Evolutionary conservation across 257 asterid genomes (phyloP), one percentile per base, ranked within the genome.

Genomic region (Petrea volubilis): DNA sequence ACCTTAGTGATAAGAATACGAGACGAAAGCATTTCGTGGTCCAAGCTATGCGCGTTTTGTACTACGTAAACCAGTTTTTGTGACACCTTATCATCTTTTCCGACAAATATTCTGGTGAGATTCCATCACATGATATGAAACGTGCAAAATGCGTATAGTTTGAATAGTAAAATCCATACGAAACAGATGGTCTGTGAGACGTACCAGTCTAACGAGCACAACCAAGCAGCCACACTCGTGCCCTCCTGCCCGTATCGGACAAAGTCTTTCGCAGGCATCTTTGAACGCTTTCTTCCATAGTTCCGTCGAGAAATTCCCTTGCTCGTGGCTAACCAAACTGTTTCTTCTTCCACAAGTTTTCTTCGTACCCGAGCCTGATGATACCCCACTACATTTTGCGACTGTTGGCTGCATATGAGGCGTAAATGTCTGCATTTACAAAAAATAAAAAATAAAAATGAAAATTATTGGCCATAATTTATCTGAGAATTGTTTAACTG

Each of bases 211-310:
- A 81, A 92, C 74, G 44, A 85, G 90, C 71, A 83, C 79, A 36
- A 90, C 77, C 87, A 91, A 81, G 86, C 99, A 95, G 70, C 99
- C 98, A 49, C 98, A 92, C 75, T 81, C 82, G 64, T 81, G 88
- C 27, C 88, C 86, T 21, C 63, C 91, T 1, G 98, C 97, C 31
- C 95, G 92, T 47, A 86, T 63, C 2, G 99, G 99, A 65, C 99
- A 95, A 80, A 95, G 92, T 86, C 88, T 87, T 82, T 90, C 96
- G 71, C 98, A 87, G 17, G 99, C 93, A 77, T 95, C 98, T 70
- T 77, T 85, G 82, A 95, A 89, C 38, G 98, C 98, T 79, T 88
- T 95, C 85, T 91, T 85, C 99, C 98, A 95, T 49, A 90, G 81
- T 79, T 88, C 93, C 2, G 81, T 79, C 1, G 99, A 90, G 79